phyloP scores from a whole-genome alignment of 345 rosid genomes.

The Ricinus communis region DNA sequence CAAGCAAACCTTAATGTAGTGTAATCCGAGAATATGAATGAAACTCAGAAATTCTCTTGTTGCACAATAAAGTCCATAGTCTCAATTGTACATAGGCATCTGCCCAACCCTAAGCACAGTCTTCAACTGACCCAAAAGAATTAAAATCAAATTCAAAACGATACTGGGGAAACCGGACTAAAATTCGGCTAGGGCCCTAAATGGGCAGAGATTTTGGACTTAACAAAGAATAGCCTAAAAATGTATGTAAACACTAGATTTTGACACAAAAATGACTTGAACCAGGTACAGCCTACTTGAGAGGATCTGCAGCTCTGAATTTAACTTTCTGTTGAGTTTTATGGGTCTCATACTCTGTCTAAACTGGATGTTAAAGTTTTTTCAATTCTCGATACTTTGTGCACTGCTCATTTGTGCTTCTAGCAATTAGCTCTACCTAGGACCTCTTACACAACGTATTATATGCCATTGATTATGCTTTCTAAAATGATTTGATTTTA shows the following conservation, averaged over 20 bases:
- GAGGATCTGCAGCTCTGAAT: not conserved
- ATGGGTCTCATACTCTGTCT: not conserved
- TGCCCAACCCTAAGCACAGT: not conserved
- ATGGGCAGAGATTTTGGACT: not conserved
- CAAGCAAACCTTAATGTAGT: not conserved
- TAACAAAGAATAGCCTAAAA: not conserved
- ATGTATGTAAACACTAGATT: not conserved
- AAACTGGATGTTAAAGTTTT: not conserved
- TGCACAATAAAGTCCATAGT: not conserved
- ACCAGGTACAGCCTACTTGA: not conserved
- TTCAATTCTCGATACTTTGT: not conserved
- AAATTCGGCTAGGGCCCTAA: not conserved
- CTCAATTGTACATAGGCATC: not conserved
- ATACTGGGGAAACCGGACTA: not conserved
- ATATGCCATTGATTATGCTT: no score
- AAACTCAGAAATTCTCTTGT: not conserved
- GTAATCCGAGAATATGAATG: not conserved
- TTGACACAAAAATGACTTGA: not conserved
- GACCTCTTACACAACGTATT: no score
- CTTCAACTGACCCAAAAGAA: not conserved
- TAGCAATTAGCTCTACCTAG: no score
- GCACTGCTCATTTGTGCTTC: no score
- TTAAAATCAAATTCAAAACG: not conserved
- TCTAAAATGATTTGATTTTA: no score
- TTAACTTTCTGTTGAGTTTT: no score